Evolutionary conservation across 768 basidiomycete genomes (phyloP), one percentile per base, ranked within the genome.

Genomic region (Boletales sp.): DNA sequence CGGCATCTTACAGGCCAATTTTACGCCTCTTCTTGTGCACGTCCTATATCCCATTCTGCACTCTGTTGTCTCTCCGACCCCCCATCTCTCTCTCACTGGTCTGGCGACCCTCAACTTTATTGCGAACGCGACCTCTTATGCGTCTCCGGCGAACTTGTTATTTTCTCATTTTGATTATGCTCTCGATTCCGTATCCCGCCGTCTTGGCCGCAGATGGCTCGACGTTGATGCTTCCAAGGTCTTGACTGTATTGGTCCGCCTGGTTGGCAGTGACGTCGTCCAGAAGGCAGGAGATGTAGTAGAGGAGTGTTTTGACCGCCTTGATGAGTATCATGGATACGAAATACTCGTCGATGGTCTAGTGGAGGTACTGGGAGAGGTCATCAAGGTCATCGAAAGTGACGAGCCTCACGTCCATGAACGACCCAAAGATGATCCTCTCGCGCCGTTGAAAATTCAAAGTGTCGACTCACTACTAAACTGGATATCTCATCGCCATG

Each of bases 81-180:
- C 81, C 2, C 77, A 85, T 60, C 72, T 95, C 8, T 84, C 87
- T 8, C 74, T 81, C 2, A 87, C 88, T n/a, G 94, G 86, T 2
- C 70, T 86, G 9, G 81, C 85, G 5, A 75, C 92, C 2, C 74
- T 99, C 47, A 67, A 79, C 51, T 83, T 77, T 51, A 78, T 95
- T 32, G 77, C 93, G 8, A 70, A 75, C n/a, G 74, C 81, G 46
- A 83, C 87, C 3, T 91, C 87, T 5, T 94, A 93, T 59, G 92
- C 94, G n/a, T 88, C 91, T 4, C 79, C 90, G 0, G 82, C 86
- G 39, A 94, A 94, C 60, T 75, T 98, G 25, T 74, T 99, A 6
- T 77, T 97, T 35, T 87, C 94, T 18, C 96, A 99, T 67, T 95
- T 95, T 57, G 95, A 99, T 69, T 98, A 99, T 63, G 87, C 92